phyloP scores from a whole-genome alignment of 2,329 filamentous ascomycete species.

The Colletotrichum sp. region DNA sequence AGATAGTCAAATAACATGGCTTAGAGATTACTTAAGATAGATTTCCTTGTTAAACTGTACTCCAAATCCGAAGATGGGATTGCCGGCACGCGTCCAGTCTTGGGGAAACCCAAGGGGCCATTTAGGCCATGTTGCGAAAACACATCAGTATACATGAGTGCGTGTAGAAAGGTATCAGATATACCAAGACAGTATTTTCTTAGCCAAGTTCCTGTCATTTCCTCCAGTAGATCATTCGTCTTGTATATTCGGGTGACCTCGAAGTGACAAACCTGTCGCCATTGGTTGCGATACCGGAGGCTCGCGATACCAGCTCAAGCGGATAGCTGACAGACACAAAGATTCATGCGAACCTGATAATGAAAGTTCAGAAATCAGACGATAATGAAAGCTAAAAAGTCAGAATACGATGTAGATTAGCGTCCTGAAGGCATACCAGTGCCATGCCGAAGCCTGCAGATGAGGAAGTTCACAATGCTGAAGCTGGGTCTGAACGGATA shows the following conservation, averaged over 20 bases:
- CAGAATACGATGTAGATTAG: background rate
- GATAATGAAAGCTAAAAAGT: too few species aligned
- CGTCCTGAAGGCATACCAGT: fast-evolving
- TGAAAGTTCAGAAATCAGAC: too few species aligned
- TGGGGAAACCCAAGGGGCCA: background rate
- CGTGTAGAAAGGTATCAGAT: background rate
- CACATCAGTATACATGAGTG: background rate
- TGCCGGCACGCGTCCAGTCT: too few species aligned
- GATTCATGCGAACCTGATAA: background rate
- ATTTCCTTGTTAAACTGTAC: fast-evolving
- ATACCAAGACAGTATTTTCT: background rate
- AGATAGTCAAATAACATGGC: too few species aligned
- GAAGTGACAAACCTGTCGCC: background rate
- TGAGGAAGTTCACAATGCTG: fast-evolving
- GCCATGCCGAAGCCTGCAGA: background rate
- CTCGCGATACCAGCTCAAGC: background rate
- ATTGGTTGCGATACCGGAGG: fast-evolving
- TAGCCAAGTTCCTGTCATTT: background rate
- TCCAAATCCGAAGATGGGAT: too few species aligned
- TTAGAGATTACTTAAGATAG: too few species aligned
- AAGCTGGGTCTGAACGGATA: background rate
- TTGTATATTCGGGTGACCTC: background rate
- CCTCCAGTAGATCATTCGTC: background rate
- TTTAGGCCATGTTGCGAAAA: background rate
- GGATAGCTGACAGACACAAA: background rate